Conservation (phyloP, 306 rosid species). For the Lablab purpureus region DNA sequence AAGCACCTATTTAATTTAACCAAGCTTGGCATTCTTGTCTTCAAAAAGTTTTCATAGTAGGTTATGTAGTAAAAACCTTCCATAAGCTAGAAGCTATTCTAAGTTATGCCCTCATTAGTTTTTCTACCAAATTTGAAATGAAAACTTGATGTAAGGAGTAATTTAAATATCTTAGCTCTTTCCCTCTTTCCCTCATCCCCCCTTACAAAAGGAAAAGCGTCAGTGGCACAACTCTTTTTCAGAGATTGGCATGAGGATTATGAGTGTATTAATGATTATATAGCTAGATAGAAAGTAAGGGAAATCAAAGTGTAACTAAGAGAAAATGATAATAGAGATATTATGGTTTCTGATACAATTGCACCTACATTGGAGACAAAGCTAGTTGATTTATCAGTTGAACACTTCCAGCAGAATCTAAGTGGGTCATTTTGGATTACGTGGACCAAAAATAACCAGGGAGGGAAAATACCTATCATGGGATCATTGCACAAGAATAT, state of each 20-base stretch:
- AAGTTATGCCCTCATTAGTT: background rate
- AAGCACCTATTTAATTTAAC: background rate
- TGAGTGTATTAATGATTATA: background rate
- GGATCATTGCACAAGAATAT: too few relatives aligned
- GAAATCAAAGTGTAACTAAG: background rate
- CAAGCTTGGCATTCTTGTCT: background rate
- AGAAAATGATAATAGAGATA: too few relatives aligned
- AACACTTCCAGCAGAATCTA: background rate
- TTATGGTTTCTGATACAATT: background rate
- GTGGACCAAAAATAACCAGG: too few relatives aligned
- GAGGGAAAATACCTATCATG: too few relatives aligned
- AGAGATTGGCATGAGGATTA: background rate
- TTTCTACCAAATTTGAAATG: constrained; percentile 5
- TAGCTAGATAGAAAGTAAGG: background rate
- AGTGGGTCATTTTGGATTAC: background rate
- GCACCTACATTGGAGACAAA: background rate
- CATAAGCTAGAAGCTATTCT: constrained; percentile 1
- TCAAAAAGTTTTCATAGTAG: background rate
- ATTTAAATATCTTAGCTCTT: background rate
- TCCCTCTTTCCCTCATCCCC: too few relatives aligned
- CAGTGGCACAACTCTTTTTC: background rate
- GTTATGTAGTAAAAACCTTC: background rate
- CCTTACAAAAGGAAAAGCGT: background rate
- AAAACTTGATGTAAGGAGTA: background rate
- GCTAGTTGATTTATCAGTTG: background rate